These are phyloP conservation scores for Colletotrichum sublineola DNA, from an alignment of 2,329 filamentous ascomycete genomes.

Conservation along the genomic window DNA sequence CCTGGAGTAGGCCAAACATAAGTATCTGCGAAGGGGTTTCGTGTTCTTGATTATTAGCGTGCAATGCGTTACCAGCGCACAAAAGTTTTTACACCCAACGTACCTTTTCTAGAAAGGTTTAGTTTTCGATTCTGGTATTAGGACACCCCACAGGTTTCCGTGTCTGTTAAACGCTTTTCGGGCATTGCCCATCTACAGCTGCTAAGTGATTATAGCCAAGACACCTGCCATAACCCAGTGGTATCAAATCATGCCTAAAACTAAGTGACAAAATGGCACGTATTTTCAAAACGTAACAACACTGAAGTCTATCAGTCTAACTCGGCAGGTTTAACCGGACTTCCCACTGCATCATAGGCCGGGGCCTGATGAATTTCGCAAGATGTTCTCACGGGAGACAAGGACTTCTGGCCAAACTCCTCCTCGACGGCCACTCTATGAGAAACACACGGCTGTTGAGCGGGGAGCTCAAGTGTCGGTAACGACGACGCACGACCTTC, in stretches of 20 bases:
- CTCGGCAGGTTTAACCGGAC: slow-evolving; percentile 29
- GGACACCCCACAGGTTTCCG: no score
- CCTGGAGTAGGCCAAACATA: no score
- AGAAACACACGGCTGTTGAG: background rate
- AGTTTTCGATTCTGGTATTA: background rate
- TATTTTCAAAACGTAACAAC: background rate
- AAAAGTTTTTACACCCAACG: background rate
- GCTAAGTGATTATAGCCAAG: background rate
- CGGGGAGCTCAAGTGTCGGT: slow-evolving; percentile 1
- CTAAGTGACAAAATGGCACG: background rate
- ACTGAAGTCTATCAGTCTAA: background rate
- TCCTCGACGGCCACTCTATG: background rate
- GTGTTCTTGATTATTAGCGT: background rate
- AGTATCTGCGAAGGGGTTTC: background rate
- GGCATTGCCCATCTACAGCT: background rate
- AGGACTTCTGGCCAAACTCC: background rate
- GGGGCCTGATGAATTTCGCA: background rate
- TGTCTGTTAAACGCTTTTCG: background rate
- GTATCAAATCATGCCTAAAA: no score
- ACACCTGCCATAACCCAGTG: background rate
- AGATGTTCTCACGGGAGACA: background rate
- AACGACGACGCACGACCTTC: background rate
- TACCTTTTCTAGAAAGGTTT: background rate
- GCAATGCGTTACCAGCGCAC: background rate
- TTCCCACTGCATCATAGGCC: background rate